Percentiles rank a stretch among this genome's conserved stretches.
Conservation (phyloP, 1,139 yeast genomes). For the Yamadazyma jaroonii region DNA sequence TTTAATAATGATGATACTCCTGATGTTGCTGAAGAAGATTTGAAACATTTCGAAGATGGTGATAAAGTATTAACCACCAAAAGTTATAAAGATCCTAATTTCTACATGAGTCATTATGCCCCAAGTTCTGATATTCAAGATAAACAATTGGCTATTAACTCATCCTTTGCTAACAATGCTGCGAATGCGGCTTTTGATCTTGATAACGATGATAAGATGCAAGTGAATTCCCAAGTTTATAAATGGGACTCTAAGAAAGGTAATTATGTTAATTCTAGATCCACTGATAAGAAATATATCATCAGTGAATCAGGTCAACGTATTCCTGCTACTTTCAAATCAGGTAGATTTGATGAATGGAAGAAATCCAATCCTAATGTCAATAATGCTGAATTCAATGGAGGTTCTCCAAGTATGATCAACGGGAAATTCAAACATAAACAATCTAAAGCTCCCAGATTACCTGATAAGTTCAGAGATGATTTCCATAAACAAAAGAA, state of each 20-base stretch:
- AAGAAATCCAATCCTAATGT: conserved; percentile 47
- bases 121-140: conserved; percentile 81
- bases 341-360: conserved; percentile 94
- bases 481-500: conserved; percentile 82
- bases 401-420: conserved; percentile 12
- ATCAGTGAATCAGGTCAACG: conserved; percentile 93
- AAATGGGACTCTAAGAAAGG: conserved; percentile 96
- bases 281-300: conserved; percentile 81
- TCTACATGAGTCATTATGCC: conserved; percentile 87
- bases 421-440: conserved; percentile 69
- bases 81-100: conserved; percentile 74
- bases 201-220: conserved; percentile 71
- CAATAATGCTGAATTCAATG: conserved; percentile 12
- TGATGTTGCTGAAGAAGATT: conserved; percentile 45
- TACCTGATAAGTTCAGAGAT: conserved; percentile 87
- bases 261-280: conserved; percentile 78
- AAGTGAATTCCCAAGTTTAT: conserved; percentile 66
- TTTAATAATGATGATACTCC: conserved; percentile 30
- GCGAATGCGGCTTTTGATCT: conserved; percentile 82
- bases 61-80: conserved; percentile 42
- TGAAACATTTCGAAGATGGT: conserved; percentile 62
- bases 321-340: conserved; percentile 87
- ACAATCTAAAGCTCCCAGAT: conserved; percentile 73
- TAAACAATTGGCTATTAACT: conserved; percentile 61
- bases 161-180: conserved; percentile 84